These are phyloP conservation scores for Penicillium chermesinum DNA, from an alignment of 495 filamentous ascomycete species.

Conservation along the genomic window DNA sequence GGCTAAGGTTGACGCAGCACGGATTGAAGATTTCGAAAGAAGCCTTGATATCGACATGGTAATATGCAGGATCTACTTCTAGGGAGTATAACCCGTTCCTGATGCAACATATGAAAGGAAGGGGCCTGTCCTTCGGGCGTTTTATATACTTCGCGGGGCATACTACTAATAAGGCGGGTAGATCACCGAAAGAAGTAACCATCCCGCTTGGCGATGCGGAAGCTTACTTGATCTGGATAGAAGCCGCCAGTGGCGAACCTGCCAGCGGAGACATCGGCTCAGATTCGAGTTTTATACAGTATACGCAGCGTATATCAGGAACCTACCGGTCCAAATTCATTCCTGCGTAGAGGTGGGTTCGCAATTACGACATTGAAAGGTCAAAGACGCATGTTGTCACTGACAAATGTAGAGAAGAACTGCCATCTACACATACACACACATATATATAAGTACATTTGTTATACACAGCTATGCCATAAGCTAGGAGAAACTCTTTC, in stretches of 20 bases:
- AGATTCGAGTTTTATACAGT: too few relatives aligned
- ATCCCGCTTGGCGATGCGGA: background rate
- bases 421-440: too few relatives aligned
- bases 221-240: background rate
- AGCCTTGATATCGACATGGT: constrained; percentile 30
- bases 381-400: too few relatives aligned
- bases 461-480: constrained; percentile 13
- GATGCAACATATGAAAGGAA: too few relatives aligned
- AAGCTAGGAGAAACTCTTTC: constrained; percentile 48
- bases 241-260: background rate
- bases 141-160: background rate
- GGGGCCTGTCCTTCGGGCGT: background rate
- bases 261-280: too few relatives aligned
- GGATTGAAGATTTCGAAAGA: constrained; percentile 26
- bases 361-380: too few relatives aligned
- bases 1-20: constrained; percentile 33
- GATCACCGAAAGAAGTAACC: background rate
- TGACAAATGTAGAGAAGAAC: too few relatives aligned
- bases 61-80: background rate
- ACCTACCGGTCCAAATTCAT: too few relatives aligned
- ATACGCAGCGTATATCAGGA: too few relatives aligned
- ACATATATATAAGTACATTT: constrained; percentile 15
- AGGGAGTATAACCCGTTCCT: too few relatives aligned
- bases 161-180: constrained; percentile 1
- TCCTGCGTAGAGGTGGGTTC: too few relatives aligned